A percentile compares a stretch with the other conserved stretches of the same genome.
These are phyloP conservation scores for Cladosporium halotolerans DNA, from an alignment of 2,329 filamentous ascomycete genomes.

Conservation along the genomic window DNA sequence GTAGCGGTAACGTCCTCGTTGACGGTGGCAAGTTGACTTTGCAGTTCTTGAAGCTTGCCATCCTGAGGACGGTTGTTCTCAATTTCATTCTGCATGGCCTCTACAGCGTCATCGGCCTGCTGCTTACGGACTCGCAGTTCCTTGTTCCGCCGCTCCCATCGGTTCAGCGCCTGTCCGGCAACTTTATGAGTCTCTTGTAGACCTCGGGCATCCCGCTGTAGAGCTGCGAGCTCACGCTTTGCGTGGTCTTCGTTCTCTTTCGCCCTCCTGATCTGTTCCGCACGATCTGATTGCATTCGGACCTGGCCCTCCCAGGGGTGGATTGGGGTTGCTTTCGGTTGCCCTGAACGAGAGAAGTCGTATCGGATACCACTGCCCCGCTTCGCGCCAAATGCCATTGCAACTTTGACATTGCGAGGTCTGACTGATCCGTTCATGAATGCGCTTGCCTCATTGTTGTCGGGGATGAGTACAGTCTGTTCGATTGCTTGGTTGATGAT, in stretches of 20 bases:
- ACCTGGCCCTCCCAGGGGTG: slow-evolving; percentile 48
- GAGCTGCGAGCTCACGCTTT: slow-evolving; percentile 44
- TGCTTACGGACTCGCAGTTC: slow-evolving; percentile 48
- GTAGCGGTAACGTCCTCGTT: slow-evolving; percentile 41
- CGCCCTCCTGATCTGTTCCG: slow-evolving; percentile 34
- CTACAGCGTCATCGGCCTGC: slow-evolving; percentile 54
- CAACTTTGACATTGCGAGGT: slow-evolving; percentile 66
- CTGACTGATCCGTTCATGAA: slow-evolving; percentile 57
- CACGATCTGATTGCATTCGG: slow-evolving; percentile 47
- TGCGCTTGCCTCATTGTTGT: slow-evolving; percentile 58
- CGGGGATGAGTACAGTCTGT: slow-evolving; percentile 70
- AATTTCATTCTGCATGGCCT: slow-evolving; percentile 61
- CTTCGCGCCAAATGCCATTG: slow-evolving; percentile 60
- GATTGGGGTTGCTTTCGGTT: slow-evolving; percentile 48
- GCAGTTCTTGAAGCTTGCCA: slow-evolving; percentile 42
- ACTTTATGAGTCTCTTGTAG: slow-evolving; percentile 45
- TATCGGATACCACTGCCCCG: slow-evolving; percentile 57
- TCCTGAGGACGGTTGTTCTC: slow-evolving; percentile 57
- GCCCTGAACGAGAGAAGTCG: slow-evolving; percentile 43
- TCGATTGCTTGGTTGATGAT: slow-evolving; percentile 81
- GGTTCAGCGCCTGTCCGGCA: slow-evolving; percentile 44
- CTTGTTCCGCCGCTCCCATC: slow-evolving; percentile 43
- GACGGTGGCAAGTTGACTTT: slow-evolving; percentile 50
- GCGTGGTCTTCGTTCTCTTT: slow-evolving; percentile 32
- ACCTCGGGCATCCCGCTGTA: slow-evolving; percentile 45